Base-by-base conservation (phyloP, 208 protist genomes). In the Leishmania turanica region DNA sequence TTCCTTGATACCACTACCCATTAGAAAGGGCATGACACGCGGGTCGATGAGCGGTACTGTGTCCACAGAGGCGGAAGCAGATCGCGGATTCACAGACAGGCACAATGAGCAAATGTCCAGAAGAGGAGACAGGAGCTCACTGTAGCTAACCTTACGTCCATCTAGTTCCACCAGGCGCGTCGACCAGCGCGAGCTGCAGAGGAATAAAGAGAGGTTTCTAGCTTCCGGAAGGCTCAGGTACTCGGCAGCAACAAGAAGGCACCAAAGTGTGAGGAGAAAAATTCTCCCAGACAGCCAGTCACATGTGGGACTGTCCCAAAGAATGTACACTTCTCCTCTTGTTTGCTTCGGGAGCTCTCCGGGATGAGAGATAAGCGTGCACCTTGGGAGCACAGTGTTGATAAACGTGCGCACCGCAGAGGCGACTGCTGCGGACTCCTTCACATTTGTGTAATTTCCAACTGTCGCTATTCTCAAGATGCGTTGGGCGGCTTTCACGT, bases 151-250 rank as follows among this genome's bases (percentile, higher is more conserved):
- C 56, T 78, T 84, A 6, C 60, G 75, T 40, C 77, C 76, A 73
- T 81, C 72, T 2, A 91, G 31, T 40, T 75, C 72, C 27, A 96
- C 62, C 31, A 69, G 78, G 56, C 88, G 85, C 24, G 84, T 65
- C 17, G 91, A 75, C 93, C 93, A 96, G 5, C 82, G 34, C 11
- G 93, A 96, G 8, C 51, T 87, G 34, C 85, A 84, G n/a, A 96
- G 56, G 77, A 83, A 92, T 24, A 82, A 71, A 40, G 62, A 37
- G 17, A 96, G 78, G 37, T 86, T 79, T 31, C 77, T 91, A 53
- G 72, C 64, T 68, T 92, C 88, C 6, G 88, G 70, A 19, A 89
- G 81, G 49, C 56, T 68, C 49, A 92, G 75, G 74, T 84, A 85
- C 56, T 94, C 85, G 2, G 85, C 81, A n/a, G 89, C 62, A 56